Conservation (phyloP, 2,329 filamentous ascomycete species). For the Myriosclerotinia curreyana region DNA sequence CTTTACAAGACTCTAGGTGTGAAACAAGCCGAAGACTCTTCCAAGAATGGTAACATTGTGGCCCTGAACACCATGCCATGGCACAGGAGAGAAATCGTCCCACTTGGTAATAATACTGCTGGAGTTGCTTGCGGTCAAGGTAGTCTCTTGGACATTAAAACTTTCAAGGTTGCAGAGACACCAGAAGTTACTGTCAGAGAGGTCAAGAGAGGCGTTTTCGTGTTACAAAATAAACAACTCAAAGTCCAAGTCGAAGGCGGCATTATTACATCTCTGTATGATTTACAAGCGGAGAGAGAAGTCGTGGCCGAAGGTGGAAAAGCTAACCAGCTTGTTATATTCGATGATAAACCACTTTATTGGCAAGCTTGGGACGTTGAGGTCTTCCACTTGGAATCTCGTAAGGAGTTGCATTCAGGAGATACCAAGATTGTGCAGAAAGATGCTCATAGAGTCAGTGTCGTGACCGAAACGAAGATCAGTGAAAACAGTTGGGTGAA, state of each 20-base stretch:
- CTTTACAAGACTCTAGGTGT: constrained; percentile 67
- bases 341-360: constrained; percentile 95
- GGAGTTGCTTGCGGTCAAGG: constrained; percentile 58
- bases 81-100: constrained; percentile 70
- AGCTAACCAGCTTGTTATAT: constrained; percentile 89
- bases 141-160: constrained; percentile 50
- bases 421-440: constrained; percentile 69
- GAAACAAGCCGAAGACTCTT: constrained; percentile 44
- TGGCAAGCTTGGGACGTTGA: constrained; percentile 99
- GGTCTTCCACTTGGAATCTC: constrained; percentile 87
- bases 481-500: constrained; percentile 83
- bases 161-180: constrained; percentile 48
- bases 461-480: constrained; percentile 82
- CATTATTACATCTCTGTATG: constrained; percentile 79
- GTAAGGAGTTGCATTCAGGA: constrained; percentile 68
- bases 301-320: constrained; percentile 70
- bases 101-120: constrained; percentile 53
- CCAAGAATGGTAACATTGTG: constrained; percentile 49
- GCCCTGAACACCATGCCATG: constrained; percentile 87
- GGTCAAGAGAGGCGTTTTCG: constrained; percentile 60
- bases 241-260: constrained; percentile 70
- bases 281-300: constrained; percentile 70
- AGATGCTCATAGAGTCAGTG: constrained; percentile 71
- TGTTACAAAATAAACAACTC: constrained; percentile 75
- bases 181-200: constrained; percentile 53